Evolutionary conservation across 768 basidiomycete genomes (phyloP), one percentile per base, ranked within the genome.

Genomic region (Lyophyllum decastes): DNA sequence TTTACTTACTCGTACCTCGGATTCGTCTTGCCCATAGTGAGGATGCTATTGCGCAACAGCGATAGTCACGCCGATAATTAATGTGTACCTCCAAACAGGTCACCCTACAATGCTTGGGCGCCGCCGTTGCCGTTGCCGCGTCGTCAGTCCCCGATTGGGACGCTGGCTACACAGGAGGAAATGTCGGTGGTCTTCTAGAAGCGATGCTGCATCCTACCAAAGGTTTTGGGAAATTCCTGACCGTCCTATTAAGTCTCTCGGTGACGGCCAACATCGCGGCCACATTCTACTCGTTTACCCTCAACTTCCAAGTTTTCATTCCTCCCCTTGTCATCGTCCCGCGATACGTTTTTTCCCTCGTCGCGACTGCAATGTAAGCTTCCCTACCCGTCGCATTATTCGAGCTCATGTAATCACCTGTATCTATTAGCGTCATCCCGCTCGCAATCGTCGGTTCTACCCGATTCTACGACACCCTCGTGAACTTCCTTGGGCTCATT

Each of bases 201-300:
- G 88, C 88, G 2, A 85, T 92, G 78, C 78, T 93, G 2, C 76
- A 76, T n/a, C 91, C 91, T 0, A 77, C 79, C 0, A 84, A 85
- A 40, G 81, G 81, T 30, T 92, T 92, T 68, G 87, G 90, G 6
- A 89, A 90, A 66, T 89, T 93, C 75, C 75, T 94, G 43, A 88
- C 86, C 0, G 88, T 94, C 34, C 73, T 96, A 45, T 78, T 95
- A 60, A 89, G 89, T 55, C 75, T 97, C 21, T 90, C 88, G 48
- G 90, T 94, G 41, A 85, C 86, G 1, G 90, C 84, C 2, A 95
- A 94, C 72, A 88, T 92, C 45, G 89, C 91, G 0, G 84, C 87
- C 2, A 89, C 90, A 6, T 86, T 94, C 60, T 97, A 97, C 70
- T 91, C 88, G 44, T 82, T 89, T 56, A 83, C 86, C 1, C 78